Evolutionary conservation across 257 asterid species (phyloP).

Genomic region (Nicotiana benthamiana): DNA sequence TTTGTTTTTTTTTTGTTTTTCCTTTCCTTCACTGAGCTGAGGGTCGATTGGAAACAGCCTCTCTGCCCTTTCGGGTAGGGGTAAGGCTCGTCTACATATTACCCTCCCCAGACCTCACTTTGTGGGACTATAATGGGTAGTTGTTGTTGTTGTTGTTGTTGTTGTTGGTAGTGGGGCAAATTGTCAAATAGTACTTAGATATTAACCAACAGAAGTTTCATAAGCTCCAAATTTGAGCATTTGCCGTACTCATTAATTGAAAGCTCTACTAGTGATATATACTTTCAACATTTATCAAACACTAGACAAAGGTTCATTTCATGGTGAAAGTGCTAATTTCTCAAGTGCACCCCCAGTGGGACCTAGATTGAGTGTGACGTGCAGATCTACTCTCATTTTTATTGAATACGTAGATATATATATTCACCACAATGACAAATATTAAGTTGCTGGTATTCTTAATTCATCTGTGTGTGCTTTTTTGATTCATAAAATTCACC

Average conservation of each 20-base stretch:
- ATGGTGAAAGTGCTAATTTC: neutral
- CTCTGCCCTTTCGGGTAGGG: too few species aligned
- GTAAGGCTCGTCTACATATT: too few species aligned
- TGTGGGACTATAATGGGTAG: too few species aligned
- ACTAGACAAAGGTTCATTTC: neutral
- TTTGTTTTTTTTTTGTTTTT: too few species aligned
- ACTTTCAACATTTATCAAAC: neutral
- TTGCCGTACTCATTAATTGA: neutral
- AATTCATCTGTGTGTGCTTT: neutral
- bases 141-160: too few species aligned
- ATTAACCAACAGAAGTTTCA: neutral
- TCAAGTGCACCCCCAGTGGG: neutral
- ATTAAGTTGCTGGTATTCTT: neutral
- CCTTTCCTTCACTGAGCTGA: too few species aligned
- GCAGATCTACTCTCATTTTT: neutral
- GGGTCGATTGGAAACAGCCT: too few species aligned
- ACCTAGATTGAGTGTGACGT: neutral
- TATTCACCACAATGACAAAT: neutral
- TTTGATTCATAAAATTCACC: neutral
- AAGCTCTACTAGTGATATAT: neutral
- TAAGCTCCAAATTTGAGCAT: neutral
- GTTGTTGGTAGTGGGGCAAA: neutral
- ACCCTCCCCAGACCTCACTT: too few species aligned
- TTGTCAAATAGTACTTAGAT: neutral
- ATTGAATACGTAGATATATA: neutral